Base-by-base conservation (phyloP, 257 asterid genomes). In the Jasminum sambac region DNA sequence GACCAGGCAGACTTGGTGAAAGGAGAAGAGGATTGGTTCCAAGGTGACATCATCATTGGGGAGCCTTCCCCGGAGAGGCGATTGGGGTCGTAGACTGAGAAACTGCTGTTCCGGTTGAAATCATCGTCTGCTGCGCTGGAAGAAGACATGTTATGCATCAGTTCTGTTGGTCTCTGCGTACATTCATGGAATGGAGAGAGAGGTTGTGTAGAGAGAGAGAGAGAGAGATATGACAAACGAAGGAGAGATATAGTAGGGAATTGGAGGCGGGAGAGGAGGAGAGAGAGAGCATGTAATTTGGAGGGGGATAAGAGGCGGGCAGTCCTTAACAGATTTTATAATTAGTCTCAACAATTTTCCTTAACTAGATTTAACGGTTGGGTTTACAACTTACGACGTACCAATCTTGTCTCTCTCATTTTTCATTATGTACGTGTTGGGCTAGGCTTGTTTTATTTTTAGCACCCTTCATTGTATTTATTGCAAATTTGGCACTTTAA, bases 41-140 rank as follows among this genome's bases (percentile, higher is more conserved):
- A 84, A 12, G 90, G 93, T 1, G 93, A 85, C 87, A 76, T 85
- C 86, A 76, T 74, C 79, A 81, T 70, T 2, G 90, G 89, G 58
- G 94, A 85, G 4, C 75, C 78, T 7, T 81, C 87, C 14, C 77
- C 48, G 75, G 86, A 82, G 55, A 78, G 71, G 74, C 81, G 81
- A 67, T 40, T 73, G 25, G 77, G 72, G 58, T 78, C 84, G 44
- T 74, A 72, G 36, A 69, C 76, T 12, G 87, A 84, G 64, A 74
- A 78, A 62, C 68, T 76, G 74, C 81, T 81, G 66, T 74, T 71
- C 5, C 76, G 80, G 4, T 40, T 7, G 66, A 41, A 69, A 67
- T 85, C 84, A 39, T 78, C 83, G 19, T 43, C 74, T 17, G 44
- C 60, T 23, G 81, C 63, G 74, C 77, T 57, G 68, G 79, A 76